Evolutionary conservation across 2,329 filamentous ascomycete species (phyloP).

Genomic region (Bimuria novae-zelandiae): DNA sequence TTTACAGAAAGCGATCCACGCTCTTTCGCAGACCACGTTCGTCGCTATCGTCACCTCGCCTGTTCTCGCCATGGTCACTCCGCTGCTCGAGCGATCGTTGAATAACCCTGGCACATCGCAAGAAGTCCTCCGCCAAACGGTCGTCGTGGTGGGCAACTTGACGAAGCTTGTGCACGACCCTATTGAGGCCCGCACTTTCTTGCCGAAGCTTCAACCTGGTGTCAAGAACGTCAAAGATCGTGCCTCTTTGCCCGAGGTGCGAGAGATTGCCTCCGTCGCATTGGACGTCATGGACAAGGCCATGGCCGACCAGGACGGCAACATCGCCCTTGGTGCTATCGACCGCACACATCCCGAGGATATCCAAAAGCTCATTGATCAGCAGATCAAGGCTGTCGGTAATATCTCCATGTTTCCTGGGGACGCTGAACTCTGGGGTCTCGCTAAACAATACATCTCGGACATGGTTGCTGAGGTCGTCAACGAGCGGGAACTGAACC

Average conservation of each 20-base stretch:
- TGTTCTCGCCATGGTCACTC: conserved; percentile 90
- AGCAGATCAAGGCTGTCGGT: conserved; percentile 72
- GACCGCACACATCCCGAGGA: conserved; percentile 73
- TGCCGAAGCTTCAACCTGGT: conserved; percentile 93
- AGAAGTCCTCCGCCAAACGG: conserved; percentile 92
- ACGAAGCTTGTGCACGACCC: conserved; percentile 97
- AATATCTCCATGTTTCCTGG: conserved; percentile 66
- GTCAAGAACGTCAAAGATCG: conserved; percentile 86
- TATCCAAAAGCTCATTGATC: conserved; percentile 73
- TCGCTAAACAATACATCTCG: conserved; percentile 74
- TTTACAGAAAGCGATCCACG: conserved; percentile 94
- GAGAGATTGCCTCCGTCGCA: conserved; percentile 83
- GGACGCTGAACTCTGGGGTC: conserved; percentile 64
- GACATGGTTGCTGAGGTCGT: conserved; percentile 87
- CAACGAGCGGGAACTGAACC: conserved; percentile 77
- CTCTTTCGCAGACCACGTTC: conserved; percentile 96
- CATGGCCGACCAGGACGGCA: conserved; percentile 68
- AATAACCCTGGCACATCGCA: conserved; percentile 90
- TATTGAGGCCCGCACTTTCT: conserved; percentile 89
- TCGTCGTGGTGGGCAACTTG: conserved; percentile 96
- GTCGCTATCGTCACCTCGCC: conserved; percentile 95
- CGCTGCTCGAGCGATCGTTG: conserved; percentile 89
- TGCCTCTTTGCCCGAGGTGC: conserved; percentile 91
- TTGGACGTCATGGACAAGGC: conserved; percentile 89
- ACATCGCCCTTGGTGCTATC: conserved; percentile 59